Evolutionary conservation across 75 land plant species (phyloP).

Genomic region (Picea sitchensis): DNA sequence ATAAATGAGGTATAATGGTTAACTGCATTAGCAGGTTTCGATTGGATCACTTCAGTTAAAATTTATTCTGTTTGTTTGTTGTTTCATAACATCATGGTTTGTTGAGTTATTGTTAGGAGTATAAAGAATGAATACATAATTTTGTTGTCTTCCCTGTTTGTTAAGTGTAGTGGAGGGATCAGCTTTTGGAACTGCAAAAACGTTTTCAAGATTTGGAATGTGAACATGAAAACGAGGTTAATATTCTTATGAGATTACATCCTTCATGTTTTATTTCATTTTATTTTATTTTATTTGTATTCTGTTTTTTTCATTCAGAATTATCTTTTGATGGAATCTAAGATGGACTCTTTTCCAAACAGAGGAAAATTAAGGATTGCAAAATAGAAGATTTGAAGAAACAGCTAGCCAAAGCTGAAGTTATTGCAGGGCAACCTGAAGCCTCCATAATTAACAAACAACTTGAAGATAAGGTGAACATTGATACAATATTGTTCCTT

Average conservation of each 20-base stretch:
- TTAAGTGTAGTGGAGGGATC: constrained; percentile 23
- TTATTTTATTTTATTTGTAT: too few relatives aligned
- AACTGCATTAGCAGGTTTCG: neutral
- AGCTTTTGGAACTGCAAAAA: constrained; percentile 30
- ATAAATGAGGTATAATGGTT: too few relatives aligned
- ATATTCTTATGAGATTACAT: neutral
- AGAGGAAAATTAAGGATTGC: too few relatives aligned
- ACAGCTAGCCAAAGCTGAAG: too few relatives aligned
- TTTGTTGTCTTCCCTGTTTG: neutral
- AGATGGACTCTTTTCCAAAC: constrained; percentile 12
- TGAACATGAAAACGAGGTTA: constrained; percentile 45
- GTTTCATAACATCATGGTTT: neutral
- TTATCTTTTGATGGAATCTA: neutral
- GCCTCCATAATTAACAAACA: constrained; percentile 48
- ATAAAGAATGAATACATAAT: neutral
- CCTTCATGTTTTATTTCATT: neutral
- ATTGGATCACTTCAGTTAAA: neutral
- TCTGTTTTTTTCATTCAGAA: neutral
- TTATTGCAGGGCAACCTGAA: too few relatives aligned
- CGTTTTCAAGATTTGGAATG: constrained; percentile 42
- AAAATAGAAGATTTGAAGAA: too few relatives aligned
- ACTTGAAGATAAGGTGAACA: constrained; percentile 60
- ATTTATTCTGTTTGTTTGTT: neutral
- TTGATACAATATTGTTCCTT: neutral
- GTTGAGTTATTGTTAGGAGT: neutral